These are phyloP conservation scores for Didymella sp. DNA, from an alignment of 2,329 filamentous ascomycete genomes.

Conservation along the genomic window DNA sequence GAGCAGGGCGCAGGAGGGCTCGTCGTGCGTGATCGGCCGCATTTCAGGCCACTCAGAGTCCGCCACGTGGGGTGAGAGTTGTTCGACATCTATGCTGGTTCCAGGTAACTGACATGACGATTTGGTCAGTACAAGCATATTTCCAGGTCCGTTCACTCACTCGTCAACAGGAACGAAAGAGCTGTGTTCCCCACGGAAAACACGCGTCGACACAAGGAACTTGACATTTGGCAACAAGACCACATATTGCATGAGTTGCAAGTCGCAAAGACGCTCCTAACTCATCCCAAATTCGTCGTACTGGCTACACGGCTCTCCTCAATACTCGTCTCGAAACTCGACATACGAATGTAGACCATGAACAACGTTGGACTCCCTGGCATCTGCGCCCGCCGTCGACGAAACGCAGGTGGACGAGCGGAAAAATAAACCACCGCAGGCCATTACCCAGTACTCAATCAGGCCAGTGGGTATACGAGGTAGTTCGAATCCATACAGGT, in stretches of 20 bases:
- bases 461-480: background rate
- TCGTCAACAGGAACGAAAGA: background rate
- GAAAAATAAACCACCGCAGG: too few species aligned
- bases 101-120: conserved; percentile 32
- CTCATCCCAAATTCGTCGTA: background rate
- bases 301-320: background rate
- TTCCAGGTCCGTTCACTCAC: conserved; percentile 8
- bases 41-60: conserved; percentile 52
- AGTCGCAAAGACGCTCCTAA: background rate
- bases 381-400: background rate
- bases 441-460: too few species aligned
- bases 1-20: conserved; percentile 22
- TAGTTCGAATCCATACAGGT: background rate
- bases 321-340: background rate
- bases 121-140: conserved; percentile 14
- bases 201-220: conserved; percentile 29
- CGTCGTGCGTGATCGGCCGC: conserved; percentile 44
- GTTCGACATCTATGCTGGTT: conserved; percentile 26
- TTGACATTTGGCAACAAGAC: conserved; percentile 27
- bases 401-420: background rate
- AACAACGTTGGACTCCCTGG: background rate
- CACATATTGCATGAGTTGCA: background rate
- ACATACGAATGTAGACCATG: background rate
- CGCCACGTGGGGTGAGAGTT: conserved; percentile 48
- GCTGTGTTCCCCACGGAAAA: conserved; percentile 27